Percentiles rank a stretch among this genome's conserved stretches.
Conservation (phyloP, 805 yeast species). For the Wickerhamiella lipophila region DNA sequence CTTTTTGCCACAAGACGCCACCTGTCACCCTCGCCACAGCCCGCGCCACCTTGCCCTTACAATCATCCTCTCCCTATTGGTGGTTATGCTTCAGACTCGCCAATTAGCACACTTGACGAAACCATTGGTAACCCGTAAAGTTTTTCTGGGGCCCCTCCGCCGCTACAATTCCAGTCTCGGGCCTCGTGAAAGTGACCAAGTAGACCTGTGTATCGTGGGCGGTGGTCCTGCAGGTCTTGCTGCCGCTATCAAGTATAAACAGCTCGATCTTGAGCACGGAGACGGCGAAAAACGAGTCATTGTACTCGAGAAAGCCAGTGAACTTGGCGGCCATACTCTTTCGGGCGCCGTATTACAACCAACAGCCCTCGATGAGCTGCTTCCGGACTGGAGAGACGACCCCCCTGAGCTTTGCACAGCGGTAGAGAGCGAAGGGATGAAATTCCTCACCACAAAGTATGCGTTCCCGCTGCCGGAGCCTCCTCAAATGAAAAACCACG, state of each 20-base stretch:
- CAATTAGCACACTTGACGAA: not conserved
- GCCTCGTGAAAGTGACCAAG: conserved; percentile 71
- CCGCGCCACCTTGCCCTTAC: not conserved
- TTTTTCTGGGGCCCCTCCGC: not conserved
- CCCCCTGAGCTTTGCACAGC: conserved; percentile 52
- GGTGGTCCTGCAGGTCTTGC: conserved; percentile 98
- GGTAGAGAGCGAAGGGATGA: conserved; percentile 66
- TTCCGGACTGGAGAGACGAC: conserved; percentile 46
- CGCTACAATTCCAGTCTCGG: conserved; percentile 2
- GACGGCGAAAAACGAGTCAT: conserved; percentile 65
- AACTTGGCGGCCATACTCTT: conserved; percentile 82
- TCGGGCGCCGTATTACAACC: conserved; percentile 96
- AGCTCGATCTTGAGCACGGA: conserved; percentile 56
- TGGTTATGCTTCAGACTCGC: not conserved
- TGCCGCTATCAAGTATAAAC: conserved; percentile 81
- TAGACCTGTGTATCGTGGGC: conserved; percentile 91
- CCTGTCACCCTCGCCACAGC: no score
- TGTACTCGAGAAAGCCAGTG: conserved; percentile 83
- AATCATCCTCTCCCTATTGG: conserved; percentile 4
- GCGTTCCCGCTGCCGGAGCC: conserved; percentile 81
- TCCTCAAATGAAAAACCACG: conserved; percentile 72
- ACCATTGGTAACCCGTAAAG: not conserved
- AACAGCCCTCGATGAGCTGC: conserved; percentile 65
- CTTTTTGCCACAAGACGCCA: no score
- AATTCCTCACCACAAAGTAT: conserved; percentile 46